Percentiles rank a stretch among this genome's conserved stretches.
These are phyloP conservation scores for Botrytis fragariae DNA, from an alignment of 2,329 filamentous ascomycete genomes.

Conservation along the genomic window DNA sequence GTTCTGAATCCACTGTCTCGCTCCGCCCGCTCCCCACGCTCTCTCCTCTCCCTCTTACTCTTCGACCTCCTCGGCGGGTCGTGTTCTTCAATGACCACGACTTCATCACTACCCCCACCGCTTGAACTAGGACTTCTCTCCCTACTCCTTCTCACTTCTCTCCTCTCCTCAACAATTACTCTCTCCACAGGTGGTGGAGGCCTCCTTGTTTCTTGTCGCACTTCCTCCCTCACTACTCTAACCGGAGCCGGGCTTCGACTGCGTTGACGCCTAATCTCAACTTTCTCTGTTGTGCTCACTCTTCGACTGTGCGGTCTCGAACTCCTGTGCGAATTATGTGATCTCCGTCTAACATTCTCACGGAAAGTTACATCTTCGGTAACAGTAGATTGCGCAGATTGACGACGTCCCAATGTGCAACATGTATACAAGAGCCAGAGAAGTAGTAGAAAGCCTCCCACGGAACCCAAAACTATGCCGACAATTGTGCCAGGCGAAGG, in stretches of 20 bases:
- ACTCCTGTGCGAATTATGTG: constrained; percentile 21
- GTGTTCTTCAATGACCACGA: constrained; percentile 40
- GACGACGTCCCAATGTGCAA: constrained; percentile 26
- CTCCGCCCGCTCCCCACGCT: constrained; percentile 19
- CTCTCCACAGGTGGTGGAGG: constrained; percentile 30
- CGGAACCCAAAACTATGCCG: constrained; percentile 57
- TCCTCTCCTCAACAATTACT: constrained; percentile 35
- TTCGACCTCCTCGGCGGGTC: constrained; percentile 37
- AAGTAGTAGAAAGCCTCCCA: constrained; percentile 52
- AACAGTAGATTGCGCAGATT: constrained; percentile 19
- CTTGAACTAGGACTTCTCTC: constrained; percentile 25
- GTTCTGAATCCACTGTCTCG: constrained; percentile 37
- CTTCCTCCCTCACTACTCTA: constrained; percentile 29
- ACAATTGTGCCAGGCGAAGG: constrained; percentile 56
- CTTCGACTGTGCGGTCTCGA: constrained; percentile 23
- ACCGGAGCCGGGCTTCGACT: constrained; percentile 23
- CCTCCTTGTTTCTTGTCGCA: constrained; percentile 11
- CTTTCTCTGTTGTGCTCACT: constrained; percentile 31
- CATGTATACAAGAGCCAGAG: constrained; percentile 49
- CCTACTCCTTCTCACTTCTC: constrained; percentile 29
- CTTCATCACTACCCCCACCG: constrained; percentile 35
- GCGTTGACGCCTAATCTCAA: constrained; percentile 32
- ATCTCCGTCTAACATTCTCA: constrained; percentile 24
- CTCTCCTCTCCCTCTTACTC: constrained; percentile 29
- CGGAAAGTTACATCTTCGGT: constrained; percentile 28